A percentile compares a stretch with the other conserved stretches of the same genome.
Conservation (phyloP, 2,329 filamentous ascomycete species). For the Aaosphaeria arxii region DNA sequence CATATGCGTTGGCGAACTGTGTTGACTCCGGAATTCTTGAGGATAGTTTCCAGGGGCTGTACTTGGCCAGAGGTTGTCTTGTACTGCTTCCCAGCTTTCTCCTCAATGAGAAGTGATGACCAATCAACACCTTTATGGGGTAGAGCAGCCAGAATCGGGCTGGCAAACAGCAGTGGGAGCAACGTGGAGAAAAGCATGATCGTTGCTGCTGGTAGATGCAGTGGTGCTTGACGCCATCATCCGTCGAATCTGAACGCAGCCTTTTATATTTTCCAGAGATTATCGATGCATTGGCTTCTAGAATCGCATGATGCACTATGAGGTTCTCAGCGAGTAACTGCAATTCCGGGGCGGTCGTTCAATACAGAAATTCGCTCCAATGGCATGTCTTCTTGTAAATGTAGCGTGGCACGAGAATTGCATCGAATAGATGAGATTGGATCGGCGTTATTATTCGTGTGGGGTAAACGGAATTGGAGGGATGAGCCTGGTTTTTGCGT, state of each 20-base stretch:
- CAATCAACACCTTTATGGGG: constrained; percentile 68
- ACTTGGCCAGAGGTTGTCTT: constrained; percentile 53
- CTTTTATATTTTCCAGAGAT: too few species aligned
- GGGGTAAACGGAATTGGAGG: not conserved
- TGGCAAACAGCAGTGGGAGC: constrained; percentile 16
- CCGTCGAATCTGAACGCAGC: too few species aligned
- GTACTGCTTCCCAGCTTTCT: constrained; percentile 60
- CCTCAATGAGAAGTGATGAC: constrained; percentile 64
- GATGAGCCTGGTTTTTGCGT: not conserved
- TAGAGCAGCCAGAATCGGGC: constrained; percentile 45
- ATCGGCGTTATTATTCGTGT: not conserved
- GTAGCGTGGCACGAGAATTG: not conserved
- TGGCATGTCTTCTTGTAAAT: not conserved
- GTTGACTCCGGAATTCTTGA: constrained; percentile 62
- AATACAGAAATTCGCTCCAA: not conserved
- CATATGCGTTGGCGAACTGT: constrained; percentile 69
- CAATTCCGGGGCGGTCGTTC: too few species aligned
- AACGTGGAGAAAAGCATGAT: constrained; percentile 27
- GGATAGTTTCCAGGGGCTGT: constrained; percentile 60
- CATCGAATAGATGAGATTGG: not conserved
- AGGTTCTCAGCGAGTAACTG: too few species aligned
- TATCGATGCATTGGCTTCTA: too few species aligned
- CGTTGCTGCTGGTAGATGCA: too few species aligned
- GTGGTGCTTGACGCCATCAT: too few species aligned
- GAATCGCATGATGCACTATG: too few species aligned